These are phyloP conservation scores for Suhomyces canberraensis DNA, from an alignment of 805 yeast genomes.

Conservation along the genomic window DNA sequence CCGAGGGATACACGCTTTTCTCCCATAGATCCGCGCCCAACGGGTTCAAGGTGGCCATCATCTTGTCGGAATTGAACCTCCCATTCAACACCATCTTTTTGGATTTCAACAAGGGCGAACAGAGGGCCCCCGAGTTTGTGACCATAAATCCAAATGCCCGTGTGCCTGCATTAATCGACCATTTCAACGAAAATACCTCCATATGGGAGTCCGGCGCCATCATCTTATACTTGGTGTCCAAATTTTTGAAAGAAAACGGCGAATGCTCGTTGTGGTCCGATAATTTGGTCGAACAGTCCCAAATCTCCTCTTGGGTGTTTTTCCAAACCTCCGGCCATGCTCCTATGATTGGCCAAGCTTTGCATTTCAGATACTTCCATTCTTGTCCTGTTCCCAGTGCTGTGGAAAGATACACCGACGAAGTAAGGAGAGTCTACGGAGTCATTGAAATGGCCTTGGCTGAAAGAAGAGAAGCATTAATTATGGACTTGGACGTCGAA, in stretches of 20 bases:
- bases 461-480: constrained; percentile 83
- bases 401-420: constrained; percentile 85
- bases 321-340: constrained; percentile 97
- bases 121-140: constrained; percentile 89
- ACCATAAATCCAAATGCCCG: constrained; percentile 95
- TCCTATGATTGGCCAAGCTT: constrained; percentile 97
- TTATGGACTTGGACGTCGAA: constrained; percentile 84
- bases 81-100: constrained; percentile 77
- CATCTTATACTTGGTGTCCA: constrained; percentile 74
- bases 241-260: constrained; percentile 59
- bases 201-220: constrained; percentile 97
- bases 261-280: constrained; percentile 77
- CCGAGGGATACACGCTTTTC: constrained; percentile 81
- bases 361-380: constrained; percentile 90
- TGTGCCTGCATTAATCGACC: constrained; percentile 92
- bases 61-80: constrained; percentile 76
- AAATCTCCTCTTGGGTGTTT: constrained; percentile 83
- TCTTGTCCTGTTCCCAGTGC: constrained; percentile 83
- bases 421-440: constrained; percentile 88
- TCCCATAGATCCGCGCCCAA: constrained; percentile 87
- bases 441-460: constrained; percentile 94
- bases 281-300: constrained; percentile 74
- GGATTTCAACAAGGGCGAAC: constrained; percentile 86
- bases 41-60: constrained; percentile 93
- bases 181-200: constrained; percentile 70